A percentile compares a stretch with the other conserved stretches of the same genome.
Conservation (phyloP, 345 rosid genomes). For the Populus davidiana region DNA sequence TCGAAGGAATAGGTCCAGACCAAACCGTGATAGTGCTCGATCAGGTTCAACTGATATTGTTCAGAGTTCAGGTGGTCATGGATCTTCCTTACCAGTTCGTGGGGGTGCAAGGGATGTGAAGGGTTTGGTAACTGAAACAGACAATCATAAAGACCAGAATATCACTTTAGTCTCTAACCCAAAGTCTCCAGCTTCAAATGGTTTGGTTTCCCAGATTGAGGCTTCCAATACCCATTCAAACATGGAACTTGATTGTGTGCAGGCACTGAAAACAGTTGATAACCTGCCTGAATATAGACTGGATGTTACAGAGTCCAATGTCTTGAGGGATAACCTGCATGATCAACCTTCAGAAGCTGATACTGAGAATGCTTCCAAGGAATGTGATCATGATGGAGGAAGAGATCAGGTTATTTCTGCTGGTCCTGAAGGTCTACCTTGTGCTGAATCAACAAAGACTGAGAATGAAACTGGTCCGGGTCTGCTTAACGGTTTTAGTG, state of each 20-base stretch:
- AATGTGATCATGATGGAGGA: constrained; percentile 36
- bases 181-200: constrained; percentile 50
- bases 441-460: constrained; percentile 31
- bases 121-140: constrained; percentile 52
- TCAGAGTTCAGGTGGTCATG: constrained; percentile 72
- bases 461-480: constrained; percentile 37
- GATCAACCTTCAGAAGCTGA: constrained; percentile 31
- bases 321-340: constrained; percentile 28
- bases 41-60: constrained; percentile 67
- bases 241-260: constrained; percentile 45
- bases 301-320: constrained; percentile 39
- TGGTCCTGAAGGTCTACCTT: constrained; percentile 36
- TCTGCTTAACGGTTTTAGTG: constrained; percentile 43
- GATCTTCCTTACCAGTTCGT: constrained; percentile 51
- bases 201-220: constrained; percentile 43
- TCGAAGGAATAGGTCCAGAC: constrained; percentile 87
- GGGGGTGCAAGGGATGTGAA: constrained; percentile 56
- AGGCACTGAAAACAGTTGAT: constrained; percentile 33
- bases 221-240: constrained; percentile 42
- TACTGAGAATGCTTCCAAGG: constrained; percentile 40
- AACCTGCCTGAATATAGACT: constrained; percentile 37
- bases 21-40: constrained; percentile 77
- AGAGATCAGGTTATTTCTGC: constrained; percentile 43
- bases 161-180: constrained; percentile 43
- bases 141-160: constrained; percentile 53